phyloP scores from a whole-genome alignment of 352 stramenopile genomes.

The Pythium chondricola region DNA sequence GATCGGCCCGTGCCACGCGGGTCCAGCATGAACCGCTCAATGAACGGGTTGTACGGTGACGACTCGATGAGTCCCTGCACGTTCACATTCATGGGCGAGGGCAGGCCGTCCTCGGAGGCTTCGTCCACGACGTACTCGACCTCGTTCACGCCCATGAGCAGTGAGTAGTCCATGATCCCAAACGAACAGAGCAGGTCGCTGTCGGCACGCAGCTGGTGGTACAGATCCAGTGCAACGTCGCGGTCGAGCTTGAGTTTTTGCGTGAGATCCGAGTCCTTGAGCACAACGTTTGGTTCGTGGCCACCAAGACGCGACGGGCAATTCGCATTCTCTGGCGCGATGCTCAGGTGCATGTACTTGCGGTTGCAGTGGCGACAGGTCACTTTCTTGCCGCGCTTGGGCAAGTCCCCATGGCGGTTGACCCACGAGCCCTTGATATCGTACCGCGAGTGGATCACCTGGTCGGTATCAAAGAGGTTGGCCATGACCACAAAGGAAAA shows the following conservation, averaged over 20 bases:
- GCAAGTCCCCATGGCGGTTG: constrained; percentile 72
- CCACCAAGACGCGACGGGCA: constrained; percentile 68
- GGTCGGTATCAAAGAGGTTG: constrained; percentile 88
- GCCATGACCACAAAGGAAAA: constrained; percentile 92
- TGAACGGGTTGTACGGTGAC: constrained; percentile 50
- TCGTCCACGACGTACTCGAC: constrained; percentile 85
- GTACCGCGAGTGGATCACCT: constrained; percentile 84
- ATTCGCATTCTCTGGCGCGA: constrained; percentile 57
- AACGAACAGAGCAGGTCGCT: constrained; percentile 79
- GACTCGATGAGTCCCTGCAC: not conserved
- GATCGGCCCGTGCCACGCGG: constrained; percentile 28
- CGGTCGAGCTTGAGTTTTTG: constrained; percentile 85
- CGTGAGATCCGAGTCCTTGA: constrained; percentile 86
- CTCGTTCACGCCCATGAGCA: constrained; percentile 88
- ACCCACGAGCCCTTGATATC: constrained; percentile 91
- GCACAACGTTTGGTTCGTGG: constrained; percentile 85
- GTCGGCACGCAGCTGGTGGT: constrained; percentile 76
- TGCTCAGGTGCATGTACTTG: constrained; percentile 76
- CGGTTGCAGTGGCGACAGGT: constrained; percentile 87
- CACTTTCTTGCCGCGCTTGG: constrained; percentile 83
- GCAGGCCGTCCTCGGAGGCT: constrained; percentile 29
- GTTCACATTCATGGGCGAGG: constrained; percentile 21
- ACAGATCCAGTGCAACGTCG: constrained; percentile 60
- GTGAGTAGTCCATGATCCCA: constrained; percentile 91
- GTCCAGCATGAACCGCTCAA: constrained; percentile 63